Evolutionary conservation across 352 stramenopile species (phyloP).

Genomic region (Pythium scleroteichum): DNA sequence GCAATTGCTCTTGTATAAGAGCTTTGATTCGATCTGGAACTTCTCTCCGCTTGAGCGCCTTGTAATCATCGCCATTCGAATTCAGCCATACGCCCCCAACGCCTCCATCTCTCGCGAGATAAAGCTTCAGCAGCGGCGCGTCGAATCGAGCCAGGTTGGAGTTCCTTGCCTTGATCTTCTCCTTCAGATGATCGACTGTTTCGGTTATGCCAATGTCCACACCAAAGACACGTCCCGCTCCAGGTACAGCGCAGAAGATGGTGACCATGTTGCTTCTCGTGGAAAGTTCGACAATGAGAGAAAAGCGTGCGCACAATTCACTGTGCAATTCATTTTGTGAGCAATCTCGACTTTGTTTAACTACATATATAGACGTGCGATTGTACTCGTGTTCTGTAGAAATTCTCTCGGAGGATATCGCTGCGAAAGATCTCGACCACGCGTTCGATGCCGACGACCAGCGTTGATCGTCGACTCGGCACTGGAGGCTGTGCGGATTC

Average conservation of each 20-base stretch:
- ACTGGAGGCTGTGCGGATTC: too few species aligned
- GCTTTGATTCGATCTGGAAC: slow-evolving; percentile 15
- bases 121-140: slow-evolving; percentile 28
- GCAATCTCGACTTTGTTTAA: too few species aligned
- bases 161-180: slow-evolving; percentile 29
- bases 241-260: slow-evolving; percentile 25
- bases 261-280: slow-evolving; percentile 10
- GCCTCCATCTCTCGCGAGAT: slow-evolving; percentile 24
- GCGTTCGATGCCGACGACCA: too few species aligned
- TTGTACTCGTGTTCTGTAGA: too few species aligned
- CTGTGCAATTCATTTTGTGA: too few species aligned
- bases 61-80: slow-evolving; percentile 16
- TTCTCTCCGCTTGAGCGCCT: slow-evolving; percentile 13
- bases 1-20: slow-evolving; percentile 19
- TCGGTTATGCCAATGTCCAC: slow-evolving; percentile 16
- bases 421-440: too few species aligned
- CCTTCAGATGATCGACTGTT: slow-evolving; percentile 28
- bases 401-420: too few species aligned
- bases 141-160: slow-evolving; percentile 9
- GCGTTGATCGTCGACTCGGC: too few species aligned
- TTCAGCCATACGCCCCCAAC: slow-evolving; percentile 22
- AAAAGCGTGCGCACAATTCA: neutral
- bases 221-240: slow-evolving; percentile 21
- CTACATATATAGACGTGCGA: too few species aligned
- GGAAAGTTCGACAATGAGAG: slow-evolving; percentile 2